phyloP scores from a whole-genome alignment of 805 yeast species.

The Ogataea naganishii region DNA sequence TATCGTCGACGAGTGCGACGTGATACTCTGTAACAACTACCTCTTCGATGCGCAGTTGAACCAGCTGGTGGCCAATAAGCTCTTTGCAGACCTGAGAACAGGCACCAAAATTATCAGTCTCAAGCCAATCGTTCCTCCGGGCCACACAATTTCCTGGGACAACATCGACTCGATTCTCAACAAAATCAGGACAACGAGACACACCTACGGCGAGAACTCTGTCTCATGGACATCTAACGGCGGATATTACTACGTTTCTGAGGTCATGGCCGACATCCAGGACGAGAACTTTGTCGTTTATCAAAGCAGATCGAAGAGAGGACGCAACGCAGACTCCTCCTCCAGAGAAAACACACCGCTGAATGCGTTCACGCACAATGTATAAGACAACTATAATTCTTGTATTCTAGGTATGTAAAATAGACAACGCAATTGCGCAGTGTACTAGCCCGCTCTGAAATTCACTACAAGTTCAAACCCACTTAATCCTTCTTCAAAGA shows the following conservation, averaged over 20 bases:
- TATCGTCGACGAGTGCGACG: slow-evolving; percentile 54
- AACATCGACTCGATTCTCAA: slow-evolving; percentile 51
- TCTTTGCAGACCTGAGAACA: slow-evolving; percentile 54
- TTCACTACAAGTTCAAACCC: too few relatives aligned
- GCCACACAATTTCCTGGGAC: slow-evolving; percentile 54
- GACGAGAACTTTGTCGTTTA: slow-evolving; percentile 23
- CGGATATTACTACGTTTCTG: slow-evolving; percentile 69
- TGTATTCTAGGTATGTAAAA: too few relatives aligned
- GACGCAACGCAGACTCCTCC: slow-evolving; percentile 8
- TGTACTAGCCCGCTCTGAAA: too few relatives aligned
- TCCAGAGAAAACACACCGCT: slow-evolving; percentile 17
- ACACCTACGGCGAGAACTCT: slow-evolving; percentile 55
- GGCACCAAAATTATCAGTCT: slow-evolving; percentile 78
- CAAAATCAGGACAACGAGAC: slow-evolving; percentile 53
- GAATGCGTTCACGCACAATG: slow-evolving; percentile 25
- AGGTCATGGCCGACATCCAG: slow-evolving; percentile 36
- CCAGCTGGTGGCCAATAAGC: slow-evolving; percentile 46
- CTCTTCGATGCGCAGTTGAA: slow-evolving; percentile 73
- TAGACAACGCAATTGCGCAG: too few relatives aligned
- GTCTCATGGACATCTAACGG: slow-evolving; percentile 91
- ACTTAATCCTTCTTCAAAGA: too few relatives aligned
- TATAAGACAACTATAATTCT: slow-evolving; percentile 8
- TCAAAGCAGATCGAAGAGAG: slow-evolving; percentile 16
- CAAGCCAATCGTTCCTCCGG: slow-evolving; percentile 70
- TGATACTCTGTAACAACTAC: slow-evolving; percentile 75